Conservation (phyloP, 148 eudicot species). For the Heliamphora exappendiculata region DNA sequence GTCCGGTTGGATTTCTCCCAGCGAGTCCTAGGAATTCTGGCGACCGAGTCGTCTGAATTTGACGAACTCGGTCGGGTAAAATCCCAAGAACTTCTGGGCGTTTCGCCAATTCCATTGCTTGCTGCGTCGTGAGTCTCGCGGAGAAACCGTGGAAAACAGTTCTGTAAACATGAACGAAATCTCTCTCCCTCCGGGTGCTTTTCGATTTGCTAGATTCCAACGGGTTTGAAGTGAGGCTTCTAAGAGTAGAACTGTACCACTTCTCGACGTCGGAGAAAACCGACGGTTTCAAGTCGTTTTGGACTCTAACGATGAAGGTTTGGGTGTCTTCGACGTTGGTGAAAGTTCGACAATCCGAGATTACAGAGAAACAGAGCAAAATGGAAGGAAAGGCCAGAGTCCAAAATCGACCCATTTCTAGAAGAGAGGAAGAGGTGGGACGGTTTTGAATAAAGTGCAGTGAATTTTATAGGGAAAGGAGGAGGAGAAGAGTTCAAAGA, state of each 20-base stretch:
- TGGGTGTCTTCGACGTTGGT: not conserved
- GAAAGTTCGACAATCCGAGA: not conserved
- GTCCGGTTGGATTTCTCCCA: not conserved
- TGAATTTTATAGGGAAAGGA: not conserved
- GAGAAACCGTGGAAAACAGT: constrained; percentile 48
- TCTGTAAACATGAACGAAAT: constrained; percentile 32
- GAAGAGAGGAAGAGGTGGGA: not conserved
- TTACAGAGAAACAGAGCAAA: constrained; percentile 3
- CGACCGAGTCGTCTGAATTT: constrained; percentile 40
- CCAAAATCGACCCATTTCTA: not conserved
- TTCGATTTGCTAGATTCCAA: not conserved
- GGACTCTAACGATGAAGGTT: constrained; percentile 36
- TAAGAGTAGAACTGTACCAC: constrained; percentile 44
- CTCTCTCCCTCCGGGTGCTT: not conserved
- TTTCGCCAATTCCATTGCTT: constrained; percentile 23
- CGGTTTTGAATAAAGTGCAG: not conserved
- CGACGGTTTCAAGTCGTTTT: constrained; percentile 39
- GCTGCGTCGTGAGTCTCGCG: constrained; percentile 24
- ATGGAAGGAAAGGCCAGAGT: not conserved
- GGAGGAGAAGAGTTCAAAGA: not conserved
- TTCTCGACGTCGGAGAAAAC: constrained; percentile 25
- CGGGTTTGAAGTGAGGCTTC: constrained; percentile 18
- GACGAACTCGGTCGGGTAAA: constrained; percentile 27
- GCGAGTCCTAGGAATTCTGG: constrained; percentile 30
- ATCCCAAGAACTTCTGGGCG: constrained; percentile 26